Percentiles rank a stretch among this genome's conserved stretches.
Conservation (phyloP, 176 grass and related monocot genomes). For the Thalia dealbata region DNA sequence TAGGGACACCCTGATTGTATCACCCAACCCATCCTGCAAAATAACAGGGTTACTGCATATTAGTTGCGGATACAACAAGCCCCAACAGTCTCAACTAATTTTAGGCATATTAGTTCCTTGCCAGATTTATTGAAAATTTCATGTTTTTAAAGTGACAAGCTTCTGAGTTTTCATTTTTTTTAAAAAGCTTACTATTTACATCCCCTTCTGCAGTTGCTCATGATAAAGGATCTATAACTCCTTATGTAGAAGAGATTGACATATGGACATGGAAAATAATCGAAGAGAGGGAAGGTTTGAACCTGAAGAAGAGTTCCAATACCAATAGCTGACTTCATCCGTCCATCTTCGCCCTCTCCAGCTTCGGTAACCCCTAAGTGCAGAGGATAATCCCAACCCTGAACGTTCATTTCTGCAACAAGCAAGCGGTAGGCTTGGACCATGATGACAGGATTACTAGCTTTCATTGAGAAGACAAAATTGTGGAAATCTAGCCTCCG, state of each 20-base stretch:
- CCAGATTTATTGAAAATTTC: too few species aligned
- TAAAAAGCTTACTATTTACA: background rate
- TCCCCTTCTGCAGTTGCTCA: background rate
- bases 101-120: background rate
- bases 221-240: background rate
- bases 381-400: constrained; percentile 97
- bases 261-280: background rate
- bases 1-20: constrained; percentile 92
- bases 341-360: constrained; percentile 95
- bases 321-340: constrained; percentile 99
- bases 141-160: background rate
- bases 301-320: constrained; percentile 99
- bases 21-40: constrained; percentile 85
- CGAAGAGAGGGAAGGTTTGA: background rate
- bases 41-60: constrained; percentile 11
- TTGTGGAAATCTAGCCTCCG: constrained; percentile 90
- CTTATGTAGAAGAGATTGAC: background rate
- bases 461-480: constrained; percentile 99
- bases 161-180: background rate
- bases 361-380: constrained; percentile 97
- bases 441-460: constrained; percentile 96
- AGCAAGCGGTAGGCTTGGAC: constrained; percentile 95
- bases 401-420: constrained; percentile 94
- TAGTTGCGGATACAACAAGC: background rate
- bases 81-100: background rate